Conservation (phyloP, 768 basidiomycete genomes). For the Lactarius evosmus region DNA sequence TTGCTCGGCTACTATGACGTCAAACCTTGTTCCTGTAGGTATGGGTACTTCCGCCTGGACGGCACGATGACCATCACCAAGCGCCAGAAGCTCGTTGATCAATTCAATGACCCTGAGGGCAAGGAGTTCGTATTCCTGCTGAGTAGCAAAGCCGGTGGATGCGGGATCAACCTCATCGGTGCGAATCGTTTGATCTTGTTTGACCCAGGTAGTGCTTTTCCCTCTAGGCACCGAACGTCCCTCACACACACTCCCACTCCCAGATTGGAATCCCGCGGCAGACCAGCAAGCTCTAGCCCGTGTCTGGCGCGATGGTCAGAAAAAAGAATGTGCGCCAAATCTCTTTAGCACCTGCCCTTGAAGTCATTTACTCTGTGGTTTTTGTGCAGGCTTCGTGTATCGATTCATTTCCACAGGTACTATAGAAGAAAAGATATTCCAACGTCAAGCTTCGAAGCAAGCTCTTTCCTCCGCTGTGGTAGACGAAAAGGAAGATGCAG, state of each 20-base stretch:
- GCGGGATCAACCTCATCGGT: slow-evolving; percentile 96
- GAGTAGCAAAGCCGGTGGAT: slow-evolving; percentile 93
- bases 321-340: slow-evolving; percentile 85
- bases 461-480: slow-evolving; percentile 97
- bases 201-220: slow-evolving; percentile 68
- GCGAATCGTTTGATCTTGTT: slow-evolving; percentile 95
- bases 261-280: slow-evolving; percentile 98
- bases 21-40: slow-evolving; percentile 46
- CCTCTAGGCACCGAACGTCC: neutral
- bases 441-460: slow-evolving; percentile 94
- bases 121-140: slow-evolving; percentile 94
- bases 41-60: slow-evolving; percentile 88
- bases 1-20: slow-evolving; percentile 15
- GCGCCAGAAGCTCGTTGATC: slow-evolving; percentile 92
- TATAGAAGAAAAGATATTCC: slow-evolving; percentile 99
- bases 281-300: slow-evolving; percentile 98
- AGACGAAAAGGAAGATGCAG: slow-evolving; percentile 93
- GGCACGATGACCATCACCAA: slow-evolving; percentile 92
- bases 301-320: slow-evolving; percentile 99
- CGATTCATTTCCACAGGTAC: slow-evolving; percentile 97
- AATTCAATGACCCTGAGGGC: slow-evolving; percentile 89
- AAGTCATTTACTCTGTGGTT: slow-evolving; percentile 7
- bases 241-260: slow-evolving; percentile 10
- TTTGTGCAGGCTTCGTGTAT: slow-evolving; percentile 82
- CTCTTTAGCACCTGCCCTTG: neutral